Base-by-base conservation (phyloP, 1,139 yeast genomes). In the Geotrichum candidum region DNA sequence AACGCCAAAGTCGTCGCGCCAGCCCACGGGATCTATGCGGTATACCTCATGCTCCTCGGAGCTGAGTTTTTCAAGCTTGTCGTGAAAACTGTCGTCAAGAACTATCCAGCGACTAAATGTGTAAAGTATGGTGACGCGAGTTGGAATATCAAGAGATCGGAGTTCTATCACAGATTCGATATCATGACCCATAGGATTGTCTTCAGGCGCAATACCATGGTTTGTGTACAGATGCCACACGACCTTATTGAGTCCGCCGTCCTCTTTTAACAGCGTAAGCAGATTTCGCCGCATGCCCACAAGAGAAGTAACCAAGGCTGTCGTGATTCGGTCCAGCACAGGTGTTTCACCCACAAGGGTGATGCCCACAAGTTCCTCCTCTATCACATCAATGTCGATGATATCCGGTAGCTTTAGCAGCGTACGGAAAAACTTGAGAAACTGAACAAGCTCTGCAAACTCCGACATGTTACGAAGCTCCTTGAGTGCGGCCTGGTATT, bases 11-110 rank as follows among this genome's bases (percentile, higher is more conserved):
- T 68, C 71, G 38, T 68, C 73, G n/a, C 64, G 64, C 67, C 67
- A 69, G 25, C 77, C 78, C 15, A 73, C 67, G 0, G 77, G 77
- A 33, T 68, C 68, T n/a, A 74, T 67, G 3, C 77, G 68, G 51
- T 65, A 65, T 15, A 54, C 35, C 11, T 56, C 56, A 6, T 41
- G 48, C 23, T 41, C 48, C 18, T 41, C 48, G 9, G 48, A 41
- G 48, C 48, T 41, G 22, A 63, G 51, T 10, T 57, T 60, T 27
- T 70, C 72, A 51, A 69, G 60, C 58, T 66, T 65, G 23, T 68
- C 70, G 11, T 69, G 65, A 56, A 70, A 70, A 46, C 65, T 56
- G 54, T 66, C 68, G 25, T 67, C 69, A 7, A 64, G 54, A 4
- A 70, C 63, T 22, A 68, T 60, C 69, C 71, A 69, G 31, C 65